Evolutionary conservation across 495 filamentous ascomycete species (phyloP).

Genomic region (Daldinia concentrica): DNA sequence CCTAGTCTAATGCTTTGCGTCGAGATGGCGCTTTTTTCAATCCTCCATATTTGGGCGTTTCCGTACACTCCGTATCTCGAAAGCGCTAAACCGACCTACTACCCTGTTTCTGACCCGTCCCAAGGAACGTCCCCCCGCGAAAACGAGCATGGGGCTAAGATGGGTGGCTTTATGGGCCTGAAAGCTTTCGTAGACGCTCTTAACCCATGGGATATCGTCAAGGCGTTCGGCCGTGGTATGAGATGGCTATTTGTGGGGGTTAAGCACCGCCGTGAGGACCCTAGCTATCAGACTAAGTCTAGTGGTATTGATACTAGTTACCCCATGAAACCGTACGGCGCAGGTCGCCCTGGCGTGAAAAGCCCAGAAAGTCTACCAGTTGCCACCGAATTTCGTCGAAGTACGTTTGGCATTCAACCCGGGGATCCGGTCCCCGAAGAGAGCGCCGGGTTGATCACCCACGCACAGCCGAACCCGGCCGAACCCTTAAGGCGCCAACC

Average conservation of each 20-base stretch:
- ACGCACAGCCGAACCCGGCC: conserved; percentile 58
- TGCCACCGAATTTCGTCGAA: conserved; percentile 55
- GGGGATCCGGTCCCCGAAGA: conserved; percentile 50
- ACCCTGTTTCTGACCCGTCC: conserved; percentile 46
- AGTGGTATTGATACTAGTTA: conserved; percentile 49
- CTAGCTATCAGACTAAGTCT: conserved; percentile 52
- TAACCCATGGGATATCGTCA: conserved; percentile 86
- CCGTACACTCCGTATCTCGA: conserved; percentile 73
- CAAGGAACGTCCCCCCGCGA: conserved; percentile 50
- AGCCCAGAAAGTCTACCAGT: conserved; percentile 53
- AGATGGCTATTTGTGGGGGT: conserved; percentile 83
- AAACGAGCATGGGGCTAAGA: conserved; percentile 62
- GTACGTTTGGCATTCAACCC: conserved; percentile 44
- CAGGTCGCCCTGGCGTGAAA: conserved; percentile 39
- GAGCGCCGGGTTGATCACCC: conserved; percentile 55
- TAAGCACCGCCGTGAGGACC: conserved; percentile 58
- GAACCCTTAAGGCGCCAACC: conserved; percentile 29
- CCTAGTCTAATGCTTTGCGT: conserved; percentile 81
- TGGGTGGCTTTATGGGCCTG: conserved; percentile 70
- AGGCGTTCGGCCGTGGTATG: conserved; percentile 77
- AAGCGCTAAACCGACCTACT: conserved; percentile 49
- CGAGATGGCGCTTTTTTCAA: conserved; percentile 85
- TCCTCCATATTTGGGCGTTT: conserved; percentile 87
- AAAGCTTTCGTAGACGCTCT: conserved; percentile 75
- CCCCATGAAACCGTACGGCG: conserved; percentile 38